phyloP scores from a whole-genome alignment of 169 alveolate genomes.

The Perkinsus olseni region DNA sequence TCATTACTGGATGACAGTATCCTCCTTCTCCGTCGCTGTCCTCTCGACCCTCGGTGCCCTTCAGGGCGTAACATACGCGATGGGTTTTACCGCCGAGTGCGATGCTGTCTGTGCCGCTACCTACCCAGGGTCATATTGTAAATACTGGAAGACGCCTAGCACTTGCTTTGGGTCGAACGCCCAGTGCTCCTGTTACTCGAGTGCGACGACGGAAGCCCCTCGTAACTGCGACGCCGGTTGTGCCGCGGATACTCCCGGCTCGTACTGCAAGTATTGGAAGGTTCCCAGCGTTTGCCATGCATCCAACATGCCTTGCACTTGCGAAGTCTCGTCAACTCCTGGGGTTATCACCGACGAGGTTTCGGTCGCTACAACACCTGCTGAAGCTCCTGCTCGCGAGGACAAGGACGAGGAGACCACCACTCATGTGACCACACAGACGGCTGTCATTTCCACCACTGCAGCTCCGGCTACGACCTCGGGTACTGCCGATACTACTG shows the following conservation, averaged over 20 bases:
- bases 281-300: not conserved
- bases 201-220: not conserved
- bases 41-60: no score
- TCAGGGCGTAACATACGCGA: no score
- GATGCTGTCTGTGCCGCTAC: not conserved
- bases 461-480: not conserved
- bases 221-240: not conserved
- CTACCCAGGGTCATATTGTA: not conserved
- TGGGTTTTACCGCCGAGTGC: not conserved
- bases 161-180: not conserved
- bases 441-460: not conserved
- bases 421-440: not conserved
- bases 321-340: not conserved
- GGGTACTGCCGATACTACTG: not conserved
- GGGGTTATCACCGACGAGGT: no score
- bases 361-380: no score
- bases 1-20: no score
- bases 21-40: no score
- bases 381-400: no score
- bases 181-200: not conserved
- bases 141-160: not conserved
- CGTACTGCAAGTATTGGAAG: not conserved
- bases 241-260: not conserved
- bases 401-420: not conserved
- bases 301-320: not conserved